Conservation (phyloP, 495 filamentous ascomycete genomes). For the Penicillium soppii region DNA sequence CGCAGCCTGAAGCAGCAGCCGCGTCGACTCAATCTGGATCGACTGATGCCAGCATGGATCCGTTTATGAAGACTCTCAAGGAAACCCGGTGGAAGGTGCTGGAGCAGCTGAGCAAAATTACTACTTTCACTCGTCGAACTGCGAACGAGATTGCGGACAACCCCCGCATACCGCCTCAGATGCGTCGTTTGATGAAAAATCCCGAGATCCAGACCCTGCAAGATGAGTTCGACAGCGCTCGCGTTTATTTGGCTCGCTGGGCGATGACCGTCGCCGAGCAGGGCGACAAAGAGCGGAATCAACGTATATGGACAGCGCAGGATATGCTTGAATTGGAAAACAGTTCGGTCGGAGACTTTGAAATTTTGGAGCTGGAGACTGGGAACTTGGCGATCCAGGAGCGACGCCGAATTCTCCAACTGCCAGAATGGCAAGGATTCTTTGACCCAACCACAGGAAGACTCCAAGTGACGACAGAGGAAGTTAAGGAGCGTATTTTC, state of each 20-base stretch:
- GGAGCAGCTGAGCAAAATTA: slow-evolving; percentile 94
- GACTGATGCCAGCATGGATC: slow-evolving; percentile 85
- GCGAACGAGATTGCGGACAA: slow-evolving; percentile 91
- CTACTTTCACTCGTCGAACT: slow-evolving; percentile 87
- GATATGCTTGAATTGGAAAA: slow-evolving; percentile 94
- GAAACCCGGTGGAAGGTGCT: slow-evolving; percentile 94
- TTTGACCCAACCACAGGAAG: slow-evolving; percentile 74
- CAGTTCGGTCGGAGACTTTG: slow-evolving; percentile 91
- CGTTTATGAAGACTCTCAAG: slow-evolving; percentile 90
- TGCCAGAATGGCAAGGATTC: slow-evolving; percentile 85
- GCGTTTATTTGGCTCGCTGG: slow-evolving; percentile 92
- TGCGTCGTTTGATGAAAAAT: slow-evolving; percentile 80
- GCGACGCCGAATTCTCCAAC: slow-evolving; percentile 68
- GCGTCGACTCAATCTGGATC: slow-evolving; percentile 29
- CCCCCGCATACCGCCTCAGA: slow-evolving; percentile 80
- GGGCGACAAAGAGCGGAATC: slow-evolving; percentile 78
- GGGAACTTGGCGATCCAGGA: slow-evolving; percentile 68
- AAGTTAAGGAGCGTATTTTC: slow-evolving; percentile 94
- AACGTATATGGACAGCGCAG: slow-evolving; percentile 87
- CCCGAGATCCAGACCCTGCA: slow-evolving; percentile 94
- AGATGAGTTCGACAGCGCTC: slow-evolving; percentile 95
- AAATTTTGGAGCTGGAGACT: slow-evolving; percentile 81
- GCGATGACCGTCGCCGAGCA: slow-evolving; percentile 98
- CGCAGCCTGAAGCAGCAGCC: slow-evolving; percentile 28
- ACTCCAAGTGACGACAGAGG: slow-evolving; percentile 75